Evolutionary conservation across 1,284 basidiomycete species (phyloP).

Genomic region (Sporisorium graminicola): DNA sequence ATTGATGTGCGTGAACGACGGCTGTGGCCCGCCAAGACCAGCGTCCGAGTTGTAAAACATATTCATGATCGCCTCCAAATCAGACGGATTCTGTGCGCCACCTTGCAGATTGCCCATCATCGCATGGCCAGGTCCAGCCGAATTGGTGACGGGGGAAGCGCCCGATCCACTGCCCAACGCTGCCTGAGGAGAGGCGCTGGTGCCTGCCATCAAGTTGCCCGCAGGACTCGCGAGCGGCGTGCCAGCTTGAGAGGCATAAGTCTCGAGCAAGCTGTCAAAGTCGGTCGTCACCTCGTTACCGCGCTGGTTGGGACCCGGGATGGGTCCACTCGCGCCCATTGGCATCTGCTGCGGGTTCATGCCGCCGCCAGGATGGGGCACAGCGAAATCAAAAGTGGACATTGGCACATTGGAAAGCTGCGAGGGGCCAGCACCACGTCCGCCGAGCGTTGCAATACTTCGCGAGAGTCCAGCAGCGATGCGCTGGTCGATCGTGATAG

Average conservation of each 20-base stretch:
- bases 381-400: slow-evolving; percentile 56
- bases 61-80: slow-evolving; percentile 62
- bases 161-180: slow-evolving; percentile 41
- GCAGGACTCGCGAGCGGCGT: slow-evolving; percentile 38
- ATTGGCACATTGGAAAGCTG: slow-evolving; percentile 56
- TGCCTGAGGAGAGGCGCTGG: slow-evolving; percentile 39
- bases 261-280: slow-evolving; percentile 49
- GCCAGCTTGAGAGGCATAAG: slow-evolving; percentile 44
- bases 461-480: slow-evolving; percentile 67
- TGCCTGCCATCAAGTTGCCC: slow-evolving; percentile 19
- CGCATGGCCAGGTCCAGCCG: slow-evolving; percentile 1
- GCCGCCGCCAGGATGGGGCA: slow-evolving; percentile 36
- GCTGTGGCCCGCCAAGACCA: slow-evolving; percentile 41
- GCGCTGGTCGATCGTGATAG: slow-evolving; percentile 64
- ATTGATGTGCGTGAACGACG: slow-evolving; percentile 62
- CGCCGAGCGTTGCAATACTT: slow-evolving; percentile 53
- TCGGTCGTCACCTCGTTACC: slow-evolving; percentile 23
- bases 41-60: slow-evolving; percentile 65
- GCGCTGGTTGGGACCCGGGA: slow-evolving; percentile 1
- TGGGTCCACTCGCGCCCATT: slow-evolving; percentile 6
- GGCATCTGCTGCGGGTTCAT: slow-evolving; percentile 24
- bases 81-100: slow-evolving; percentile 34
- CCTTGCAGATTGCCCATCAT: slow-evolving; percentile 13
- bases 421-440: slow-evolving; percentile 27
- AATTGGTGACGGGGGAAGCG: slow-evolving; percentile 26